Conservation (phyloP, 345 rosid species). For the Microcos paniculata region DNA sequence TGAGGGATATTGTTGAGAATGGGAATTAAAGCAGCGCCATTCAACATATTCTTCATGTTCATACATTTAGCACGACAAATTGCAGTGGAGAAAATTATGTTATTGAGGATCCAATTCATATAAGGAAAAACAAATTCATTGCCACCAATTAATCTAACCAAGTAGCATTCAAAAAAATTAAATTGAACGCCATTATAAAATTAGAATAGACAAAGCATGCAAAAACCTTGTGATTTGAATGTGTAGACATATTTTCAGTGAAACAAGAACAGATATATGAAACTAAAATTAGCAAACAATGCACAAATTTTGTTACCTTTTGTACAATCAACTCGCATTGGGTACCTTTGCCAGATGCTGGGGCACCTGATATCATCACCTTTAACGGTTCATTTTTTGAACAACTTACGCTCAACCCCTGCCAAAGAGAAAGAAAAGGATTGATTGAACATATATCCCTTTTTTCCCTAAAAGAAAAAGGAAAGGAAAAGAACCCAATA, state of each 20-base stretch:
- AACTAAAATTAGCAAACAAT: background rate
- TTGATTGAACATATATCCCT: background rate
- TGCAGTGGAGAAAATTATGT: background rate
- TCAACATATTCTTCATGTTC: background rate
- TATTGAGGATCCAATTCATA: background rate
- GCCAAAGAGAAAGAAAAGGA: background rate
- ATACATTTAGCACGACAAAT: background rate
- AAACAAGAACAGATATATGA: background rate
- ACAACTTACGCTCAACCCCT: conserved; percentile 49
- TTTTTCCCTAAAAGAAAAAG: background rate
- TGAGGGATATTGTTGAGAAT: background rate
- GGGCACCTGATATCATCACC: conserved; percentile 95
- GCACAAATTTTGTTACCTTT: conserved; percentile 45
- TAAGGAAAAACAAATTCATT: background rate
- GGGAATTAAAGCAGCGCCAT: background rate
- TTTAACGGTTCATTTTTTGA: conserved; percentile 60
- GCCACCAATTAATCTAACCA: background rate
- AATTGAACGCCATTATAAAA: background rate
- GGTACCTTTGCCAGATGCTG: conserved; percentile 93
- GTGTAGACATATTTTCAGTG: background rate
- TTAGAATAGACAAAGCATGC: background rate
- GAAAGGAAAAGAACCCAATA: background rate
- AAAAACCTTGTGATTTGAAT: background rate
- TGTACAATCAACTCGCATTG: conserved; percentile 80
- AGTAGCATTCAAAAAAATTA: background rate